phyloP scores from a whole-genome alignment of 148 eudicot genomes.

The Talinum fruticosum region DNA sequence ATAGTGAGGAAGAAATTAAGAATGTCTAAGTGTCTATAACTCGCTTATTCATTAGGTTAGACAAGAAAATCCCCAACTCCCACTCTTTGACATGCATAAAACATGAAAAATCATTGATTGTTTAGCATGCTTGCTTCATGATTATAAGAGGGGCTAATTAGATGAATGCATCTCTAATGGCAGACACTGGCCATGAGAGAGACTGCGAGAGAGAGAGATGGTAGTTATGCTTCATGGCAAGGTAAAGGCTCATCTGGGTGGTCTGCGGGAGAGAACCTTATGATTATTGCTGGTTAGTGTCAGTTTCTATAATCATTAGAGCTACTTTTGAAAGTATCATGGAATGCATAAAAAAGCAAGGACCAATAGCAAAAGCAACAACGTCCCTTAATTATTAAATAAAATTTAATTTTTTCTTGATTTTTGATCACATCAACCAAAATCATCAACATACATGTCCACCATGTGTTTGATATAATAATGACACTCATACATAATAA shows the following conservation, averaged over 20 bases:
- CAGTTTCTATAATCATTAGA: constrained; percentile 20
- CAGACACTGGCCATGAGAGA: constrained; percentile 19
- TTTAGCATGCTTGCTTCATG: constrained; percentile 31
- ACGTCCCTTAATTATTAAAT: constrained; percentile 12
- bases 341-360: constrained; percentile 25
- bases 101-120: constrained; percentile 27
- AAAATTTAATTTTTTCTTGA: constrained; percentile 22
- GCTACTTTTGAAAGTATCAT: constrained; percentile 27
- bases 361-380: constrained; percentile 28
- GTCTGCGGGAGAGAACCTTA: constrained; percentile 19
- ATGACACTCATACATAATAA: constrained; percentile 18
- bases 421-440: constrained; percentile 22
- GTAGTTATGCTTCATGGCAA: constrained; percentile 24
- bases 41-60: constrained; percentile 11
- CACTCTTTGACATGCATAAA: constrained; percentile 26
- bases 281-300: constrained; percentile 29
- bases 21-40: too few relatives aligned
- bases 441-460: constrained; percentile 14
- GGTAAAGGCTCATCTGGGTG: constrained; percentile 14
- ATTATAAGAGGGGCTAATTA: constrained; percentile 21
- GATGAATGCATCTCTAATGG: constrained; percentile 22
- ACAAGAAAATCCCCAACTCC: constrained; percentile 20
- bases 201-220: constrained; percentile 8
- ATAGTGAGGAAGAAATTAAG: not conserved
- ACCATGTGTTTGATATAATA: constrained; percentile 26